phyloP scores from a whole-genome alignment of 2,329 filamentous ascomycete species.

The Incumbomyces lentus region DNA sequence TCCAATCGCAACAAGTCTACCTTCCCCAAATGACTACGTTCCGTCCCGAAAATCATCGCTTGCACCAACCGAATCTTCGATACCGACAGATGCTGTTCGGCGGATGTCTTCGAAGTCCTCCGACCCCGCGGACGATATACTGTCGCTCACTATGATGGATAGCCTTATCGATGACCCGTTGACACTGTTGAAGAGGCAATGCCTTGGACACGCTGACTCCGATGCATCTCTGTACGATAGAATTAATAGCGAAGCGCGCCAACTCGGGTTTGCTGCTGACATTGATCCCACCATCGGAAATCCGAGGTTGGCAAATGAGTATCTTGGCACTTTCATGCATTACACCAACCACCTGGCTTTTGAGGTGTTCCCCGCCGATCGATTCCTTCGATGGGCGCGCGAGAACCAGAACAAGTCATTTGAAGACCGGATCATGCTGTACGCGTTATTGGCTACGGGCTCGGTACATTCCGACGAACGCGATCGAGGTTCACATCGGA shows the following conservation, averaged over 20 bases:
- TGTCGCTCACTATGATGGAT: conserved; percentile 4
- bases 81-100: conserved; percentile 2
- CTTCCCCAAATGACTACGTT: conserved; percentile 4
- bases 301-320: conserved; percentile 39
- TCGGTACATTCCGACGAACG: conserved; percentile 43
- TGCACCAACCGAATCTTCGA: conserved; percentile 6
- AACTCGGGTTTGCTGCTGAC: conserved; percentile 30
- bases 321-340: conserved; percentile 48
- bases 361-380: conserved; percentile 44
- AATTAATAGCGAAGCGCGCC: too few species aligned
- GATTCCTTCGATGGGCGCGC: conserved; percentile 47
- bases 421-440: conserved; percentile 51
- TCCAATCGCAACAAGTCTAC: background rate
- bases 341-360: conserved; percentile 46
- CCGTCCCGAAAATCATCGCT: conserved; percentile 4
- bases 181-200: conserved; percentile 5
- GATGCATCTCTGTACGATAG: too few species aligned
- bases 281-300: conserved; percentile 46
- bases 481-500: conserved; percentile 36
- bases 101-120: conserved; percentile 1
- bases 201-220: background rate
- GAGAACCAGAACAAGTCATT: conserved; percentile 38
- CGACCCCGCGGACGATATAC: background rate
- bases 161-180: background rate
- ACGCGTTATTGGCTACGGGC: conserved; percentile 49